A percentile compares a stretch with the other conserved stretches of the same genome.
phyloP scores from a whole-genome alignment of 768 basidiomycete genomes.

The Agaricus sinodeliciosus region DNA sequence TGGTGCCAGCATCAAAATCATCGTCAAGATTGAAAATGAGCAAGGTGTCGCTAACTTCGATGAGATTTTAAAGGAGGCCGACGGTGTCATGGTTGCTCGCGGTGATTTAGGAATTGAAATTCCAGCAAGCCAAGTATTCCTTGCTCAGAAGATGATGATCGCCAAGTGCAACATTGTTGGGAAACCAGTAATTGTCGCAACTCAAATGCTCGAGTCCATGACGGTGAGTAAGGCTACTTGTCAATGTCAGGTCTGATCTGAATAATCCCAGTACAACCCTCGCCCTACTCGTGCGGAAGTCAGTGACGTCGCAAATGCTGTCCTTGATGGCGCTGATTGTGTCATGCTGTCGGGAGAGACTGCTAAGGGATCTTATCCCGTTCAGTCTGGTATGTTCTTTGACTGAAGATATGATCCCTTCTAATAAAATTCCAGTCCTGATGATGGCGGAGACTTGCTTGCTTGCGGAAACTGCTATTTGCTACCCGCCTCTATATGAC shows the following conservation, averaged over 20 bases:
- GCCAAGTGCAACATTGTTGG: conserved; percentile 97
- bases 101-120: conserved; percentile 99
- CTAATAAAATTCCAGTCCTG: conserved; percentile 49
- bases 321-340: conserved; percentile 97
- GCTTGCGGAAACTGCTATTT: conserved; percentile 92
- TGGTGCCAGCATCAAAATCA: conserved; percentile 95
- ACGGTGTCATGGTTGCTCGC: conserved; percentile 99
- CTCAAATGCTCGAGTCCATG: conserved; percentile 99
- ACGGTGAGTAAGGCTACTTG: conserved; percentile 50
- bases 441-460: conserved; percentile 99
- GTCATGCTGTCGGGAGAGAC: conserved; percentile 99
- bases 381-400: conserved; percentile 72
- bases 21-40: conserved; percentile 99
- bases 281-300: conserved; percentile 98
- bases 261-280: conserved; percentile 76
- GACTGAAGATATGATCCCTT: not conserved
- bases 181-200: conserved; percentile 98
- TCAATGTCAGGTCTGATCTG: not conserved
- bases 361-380: conserved; percentile 94
- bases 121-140: conserved; percentile 97
- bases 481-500: conserved; percentile 91
- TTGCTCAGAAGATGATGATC: conserved; percentile 99
- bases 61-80: conserved; percentile 89
- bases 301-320: conserved; percentile 98
- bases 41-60: conserved; percentile 99